phyloP scores from a whole-genome alignment of 2,329 filamentous ascomycete genomes.

The Claviceps paspali region DNA sequence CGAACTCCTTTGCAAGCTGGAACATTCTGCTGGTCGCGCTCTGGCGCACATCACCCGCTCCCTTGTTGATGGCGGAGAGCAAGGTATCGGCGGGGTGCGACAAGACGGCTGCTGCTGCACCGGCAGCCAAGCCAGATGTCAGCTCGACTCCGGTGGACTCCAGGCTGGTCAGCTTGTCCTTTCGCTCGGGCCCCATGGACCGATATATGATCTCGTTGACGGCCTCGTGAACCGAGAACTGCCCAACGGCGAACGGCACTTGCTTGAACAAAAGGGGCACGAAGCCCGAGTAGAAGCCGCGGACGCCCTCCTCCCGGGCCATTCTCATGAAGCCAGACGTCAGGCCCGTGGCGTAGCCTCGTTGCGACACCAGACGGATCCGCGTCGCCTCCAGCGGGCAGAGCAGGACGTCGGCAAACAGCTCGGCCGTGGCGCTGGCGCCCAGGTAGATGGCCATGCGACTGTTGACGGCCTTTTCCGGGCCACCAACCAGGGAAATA shows the following conservation, averaged over 20 bases:
- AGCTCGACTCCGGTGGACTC: slow-evolving; percentile 74
- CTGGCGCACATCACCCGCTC: slow-evolving; percentile 32
- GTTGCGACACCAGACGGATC: slow-evolving; percentile 67
- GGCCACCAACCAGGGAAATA: slow-evolving; percentile 50
- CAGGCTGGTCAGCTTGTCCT: slow-evolving; percentile 51
- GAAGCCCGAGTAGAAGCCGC: slow-evolving; percentile 84
- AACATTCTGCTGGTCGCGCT: slow-evolving; percentile 35
- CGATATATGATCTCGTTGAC: slow-evolving; percentile 64
- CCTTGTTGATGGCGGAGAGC: slow-evolving; percentile 40
- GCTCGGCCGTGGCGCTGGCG: slow-evolving; percentile 52
- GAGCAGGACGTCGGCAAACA: slow-evolving; percentile 65
- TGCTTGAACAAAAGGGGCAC: slow-evolving; percentile 77
- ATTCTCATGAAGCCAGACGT: slow-evolving; percentile 60
- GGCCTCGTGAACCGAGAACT: slow-evolving; percentile 89
- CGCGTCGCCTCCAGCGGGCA: slow-evolving; percentile 80
- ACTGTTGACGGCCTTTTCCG: slow-evolving; percentile 26
- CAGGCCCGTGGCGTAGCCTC: slow-evolving; percentile 59
- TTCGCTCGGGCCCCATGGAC: slow-evolving; percentile 47
- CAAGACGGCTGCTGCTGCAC: slow-evolving; percentile 75
- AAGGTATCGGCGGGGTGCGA: slow-evolving; percentile 72
- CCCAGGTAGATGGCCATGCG: slow-evolving; percentile 54
- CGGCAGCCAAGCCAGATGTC: slow-evolving; percentile 70
- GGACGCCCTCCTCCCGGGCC: slow-evolving; percentile 57
- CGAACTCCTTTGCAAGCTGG: slow-evolving; percentile 34
- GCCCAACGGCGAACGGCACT: slow-evolving; percentile 85